phyloP scores from a whole-genome alignment of 495 filamentous ascomycete genomes.

The Neurospora sp. region DNA sequence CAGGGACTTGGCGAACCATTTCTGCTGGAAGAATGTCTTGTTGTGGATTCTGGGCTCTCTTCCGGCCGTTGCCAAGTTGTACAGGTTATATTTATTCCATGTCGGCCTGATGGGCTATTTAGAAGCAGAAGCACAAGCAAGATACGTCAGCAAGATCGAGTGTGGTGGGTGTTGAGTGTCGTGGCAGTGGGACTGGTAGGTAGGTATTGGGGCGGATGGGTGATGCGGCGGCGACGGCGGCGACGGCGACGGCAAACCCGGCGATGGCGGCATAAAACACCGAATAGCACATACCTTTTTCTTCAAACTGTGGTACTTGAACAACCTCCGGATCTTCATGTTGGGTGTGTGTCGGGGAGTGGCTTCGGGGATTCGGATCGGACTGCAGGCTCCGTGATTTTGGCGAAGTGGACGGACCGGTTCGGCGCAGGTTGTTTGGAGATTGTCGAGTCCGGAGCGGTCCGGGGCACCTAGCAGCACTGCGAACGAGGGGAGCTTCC shows the following conservation, averaged over 20 bases:
- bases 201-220: not conserved
- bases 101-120: slow-evolving; percentile 82
- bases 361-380: slow-evolving; percentile 7
- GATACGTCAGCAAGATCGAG: not conserved
- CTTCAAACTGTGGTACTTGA: slow-evolving; percentile 53
- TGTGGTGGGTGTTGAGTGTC: not conserved
- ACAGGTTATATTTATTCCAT: slow-evolving; percentile 97
- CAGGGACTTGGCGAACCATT: slow-evolving; percentile 79
- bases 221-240: not conserved
- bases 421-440: not conserved
- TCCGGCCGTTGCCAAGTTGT: slow-evolving; percentile 55
- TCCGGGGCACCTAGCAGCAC: not conserved
- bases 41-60: not conserved
- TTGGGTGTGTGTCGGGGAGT: slow-evolving; percentile 5
- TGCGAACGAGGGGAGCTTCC: not conserved
- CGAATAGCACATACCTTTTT: slow-evolving; percentile 37
- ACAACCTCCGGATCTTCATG: slow-evolving; percentile 44
- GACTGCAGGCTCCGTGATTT: not conserved
- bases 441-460: not conserved
- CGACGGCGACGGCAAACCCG: not conserved
- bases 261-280: not conserved
- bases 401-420: not conserved
- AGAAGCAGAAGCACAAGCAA: not conserved
- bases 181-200: not conserved
- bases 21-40: slow-evolving; percentile 90